Percentiles rank a stretch among this genome's conserved stretches.
Conservation (phyloP, 2,329 filamentous ascomycete species). For the Leptographium galeiforme region DNA sequence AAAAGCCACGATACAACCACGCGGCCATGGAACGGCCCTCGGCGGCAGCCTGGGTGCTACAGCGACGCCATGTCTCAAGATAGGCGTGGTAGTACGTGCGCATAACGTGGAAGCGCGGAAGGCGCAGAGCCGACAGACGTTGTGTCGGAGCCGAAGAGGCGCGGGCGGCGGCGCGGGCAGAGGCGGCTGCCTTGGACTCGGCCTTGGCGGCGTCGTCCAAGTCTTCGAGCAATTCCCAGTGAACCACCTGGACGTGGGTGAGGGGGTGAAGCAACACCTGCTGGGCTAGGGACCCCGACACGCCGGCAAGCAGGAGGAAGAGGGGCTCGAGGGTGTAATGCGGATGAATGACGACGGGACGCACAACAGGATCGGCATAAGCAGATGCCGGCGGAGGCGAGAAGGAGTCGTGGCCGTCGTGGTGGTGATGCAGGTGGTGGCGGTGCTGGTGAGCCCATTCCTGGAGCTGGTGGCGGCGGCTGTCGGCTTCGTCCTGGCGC, state of each 20-base stretch:
- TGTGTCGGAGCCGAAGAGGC: neutral
- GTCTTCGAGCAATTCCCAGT: conserved; percentile 60
- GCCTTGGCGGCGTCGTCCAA: conserved; percentile 38
- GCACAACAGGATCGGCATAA: neutral
- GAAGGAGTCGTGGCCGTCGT: conserved; percentile 2
- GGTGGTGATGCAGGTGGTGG: conserved; percentile 2
- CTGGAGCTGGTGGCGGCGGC: conserved; percentile 21
- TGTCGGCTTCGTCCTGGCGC: conserved; percentile 27
- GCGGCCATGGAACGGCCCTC: conserved; percentile 42
- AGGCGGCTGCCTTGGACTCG: conserved; percentile 1
- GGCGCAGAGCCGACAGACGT: conserved; percentile 13
- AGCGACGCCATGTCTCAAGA: conserved; percentile 50
- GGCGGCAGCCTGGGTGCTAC: conserved; percentile 38
- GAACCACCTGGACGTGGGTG: conserved; percentile 55
- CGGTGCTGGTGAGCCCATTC: neutral
- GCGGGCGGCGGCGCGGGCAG: neutral
- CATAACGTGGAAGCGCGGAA: conserved; percentile 37
- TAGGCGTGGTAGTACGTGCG: conserved; percentile 59
- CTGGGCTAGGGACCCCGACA: conserved; percentile 54
- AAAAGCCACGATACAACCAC: conserved; percentile 61
- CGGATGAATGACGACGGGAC: conserved; percentile 43
- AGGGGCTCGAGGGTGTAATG: conserved; percentile 64
- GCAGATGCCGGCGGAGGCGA: conserved; percentile 12
- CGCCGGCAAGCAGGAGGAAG: conserved; percentile 56
- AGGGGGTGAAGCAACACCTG: conserved; percentile 60